Base-by-base conservation (phyloP, 2,329 filamentous ascomycete genomes). In the Pseudocercospora macadamiae region DNA sequence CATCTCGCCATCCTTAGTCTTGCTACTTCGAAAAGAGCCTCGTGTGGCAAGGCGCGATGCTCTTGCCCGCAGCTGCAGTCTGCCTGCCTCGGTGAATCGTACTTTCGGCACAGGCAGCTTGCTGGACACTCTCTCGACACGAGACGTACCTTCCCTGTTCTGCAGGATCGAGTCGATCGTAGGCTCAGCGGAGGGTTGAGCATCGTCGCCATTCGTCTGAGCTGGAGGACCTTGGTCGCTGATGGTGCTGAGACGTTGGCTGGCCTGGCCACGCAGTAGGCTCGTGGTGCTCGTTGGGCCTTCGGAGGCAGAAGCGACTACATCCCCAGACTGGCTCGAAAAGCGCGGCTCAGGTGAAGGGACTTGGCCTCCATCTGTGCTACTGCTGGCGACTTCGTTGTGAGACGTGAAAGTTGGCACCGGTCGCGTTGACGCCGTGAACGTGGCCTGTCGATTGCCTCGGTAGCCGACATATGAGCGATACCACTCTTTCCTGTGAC, bases 401-500 rank as follows among this genome's bases (percentile, higher is more conserved):
- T 52, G n/a, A n/a, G 39, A 39, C 14, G 28, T 25, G 45, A 30
- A 36, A 19, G 30, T 55, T 18, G 44, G 49, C 14, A 64, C 37
- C 6, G 64, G 65, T 19, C 66, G 60, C 1, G 69, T 68, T 4
- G 51, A 39, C 21, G 70, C 70, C 7, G 64, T 69, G 58, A 70
- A 71, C 6, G 69, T 70, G 12, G 67, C 64, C 8, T 60, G 53
- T 53, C 66, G 60, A 49, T 57, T 60, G 44, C 51, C 57, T 23
- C 64, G 56, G 74, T 66, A 75, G 73, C 73, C 77, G 19, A 79
- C 70, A 63, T 80, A 78, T 66, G 78, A 74, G 64, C 77, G 82
- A 73, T 86, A 87, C 86, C 86, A 88, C 58, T 83, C 80, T 66
- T 85, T 85, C 53, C 84, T 79, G 70, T 87, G 83, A 60, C 80